Evolutionary conservation across 257 asterid species (phyloP).

Genomic region (Asclepias syriaca): DNA sequence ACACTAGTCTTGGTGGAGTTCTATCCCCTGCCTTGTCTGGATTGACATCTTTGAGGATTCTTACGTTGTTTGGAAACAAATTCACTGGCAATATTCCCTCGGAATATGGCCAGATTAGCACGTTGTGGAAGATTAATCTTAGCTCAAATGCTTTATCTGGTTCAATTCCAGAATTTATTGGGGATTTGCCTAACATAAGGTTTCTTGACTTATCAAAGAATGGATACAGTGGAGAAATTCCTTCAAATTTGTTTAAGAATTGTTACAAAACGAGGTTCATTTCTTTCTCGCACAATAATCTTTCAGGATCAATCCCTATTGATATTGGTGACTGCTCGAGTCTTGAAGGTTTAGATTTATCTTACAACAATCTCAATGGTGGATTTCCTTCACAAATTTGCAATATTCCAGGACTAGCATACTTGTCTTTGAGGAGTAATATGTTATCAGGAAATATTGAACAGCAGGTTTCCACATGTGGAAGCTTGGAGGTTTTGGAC

Average conservation of each 20-base stretch:
- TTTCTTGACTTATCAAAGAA: constrained; percentile 89
- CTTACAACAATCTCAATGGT: constrained; percentile 63
- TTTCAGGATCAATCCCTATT: constrained; percentile 68
- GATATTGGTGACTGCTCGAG: constrained; percentile 58
- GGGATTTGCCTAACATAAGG: constrained; percentile 66
- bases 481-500: constrained; percentile 74
- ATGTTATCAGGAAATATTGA: constrained; percentile 62
- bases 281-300: constrained; percentile 66
- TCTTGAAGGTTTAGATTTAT: constrained; percentile 90
- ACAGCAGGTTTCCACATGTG: constrained; percentile 44
- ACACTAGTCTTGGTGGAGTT: constrained; percentile 68
- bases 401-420: constrained; percentile 43
- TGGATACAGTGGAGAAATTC: constrained; percentile 58
- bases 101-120: constrained; percentile 56
- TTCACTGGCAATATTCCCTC: constrained; percentile 67
- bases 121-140: constrained; percentile 83
- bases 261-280: constrained; percentile 60
- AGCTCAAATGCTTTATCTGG: constrained; percentile 93
- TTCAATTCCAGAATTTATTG: constrained; percentile 76
- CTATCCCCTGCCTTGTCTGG: constrained; percentile 68
- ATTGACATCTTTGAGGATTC: constrained; percentile 57
- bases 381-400: constrained; percentile 61
- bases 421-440: constrained; percentile 76
- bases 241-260: constrained; percentile 65
- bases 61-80: constrained; percentile 70